A percentile compares a stretch with the other conserved stretches of the same genome.
These are phyloP conservation scores for Tubosaeta sp. DNA, from an alignment of 768 basidiomycete species.

Conservation along the genomic window DNA sequence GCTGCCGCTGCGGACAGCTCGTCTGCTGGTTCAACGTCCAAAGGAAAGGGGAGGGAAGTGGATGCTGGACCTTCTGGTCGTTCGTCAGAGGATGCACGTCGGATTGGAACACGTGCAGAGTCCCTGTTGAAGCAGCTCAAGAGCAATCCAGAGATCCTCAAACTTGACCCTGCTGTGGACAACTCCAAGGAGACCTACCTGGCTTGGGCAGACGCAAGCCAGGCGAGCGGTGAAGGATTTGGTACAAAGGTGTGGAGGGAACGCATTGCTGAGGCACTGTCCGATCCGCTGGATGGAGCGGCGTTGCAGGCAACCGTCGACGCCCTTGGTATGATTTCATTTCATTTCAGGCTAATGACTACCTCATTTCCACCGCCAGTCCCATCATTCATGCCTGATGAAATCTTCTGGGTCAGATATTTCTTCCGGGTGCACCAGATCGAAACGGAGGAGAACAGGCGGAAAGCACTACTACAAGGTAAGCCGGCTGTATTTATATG, in stretches of 20 bases:
- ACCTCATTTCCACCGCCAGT: constrained; percentile 43
- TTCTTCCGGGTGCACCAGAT: constrained; percentile 88
- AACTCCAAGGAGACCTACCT: constrained; percentile 49
- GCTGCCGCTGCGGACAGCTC: constrained; percentile 19
- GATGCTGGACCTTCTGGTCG: constrained; percentile 26
- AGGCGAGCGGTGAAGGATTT: constrained; percentile 52
- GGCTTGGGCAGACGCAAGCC: constrained; percentile 57
- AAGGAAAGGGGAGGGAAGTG: constrained; percentile 37
- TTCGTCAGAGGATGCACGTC: constrained; percentile 39
- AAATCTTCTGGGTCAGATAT: constrained; percentile 82
- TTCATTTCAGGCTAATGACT: background rate
- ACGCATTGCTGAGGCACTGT: constrained; percentile 45
- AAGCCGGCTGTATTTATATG: constrained; percentile 10
- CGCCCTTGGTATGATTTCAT: constrained; percentile 49
- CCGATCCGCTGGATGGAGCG: constrained; percentile 48
- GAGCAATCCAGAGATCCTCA: constrained; percentile 70
- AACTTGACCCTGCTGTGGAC: constrained; percentile 70
- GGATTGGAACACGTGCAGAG: constrained; percentile 70
- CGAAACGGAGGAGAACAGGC: constrained; percentile 68
- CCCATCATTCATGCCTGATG: constrained; percentile 56
- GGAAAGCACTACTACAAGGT: constrained; percentile 77
- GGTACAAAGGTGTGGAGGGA: constrained; percentile 48
- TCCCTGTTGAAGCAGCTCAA: constrained; percentile 68
- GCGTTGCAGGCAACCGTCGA: constrained; percentile 51
- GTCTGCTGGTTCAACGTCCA: constrained; percentile 10